A percentile compares a stretch with the other conserved stretches of the same genome.
These are phyloP conservation scores for Aspergillus quadrilineatus DNA, from an alignment of 2,329 filamentous ascomycete genomes.

Conservation along the genomic window DNA sequence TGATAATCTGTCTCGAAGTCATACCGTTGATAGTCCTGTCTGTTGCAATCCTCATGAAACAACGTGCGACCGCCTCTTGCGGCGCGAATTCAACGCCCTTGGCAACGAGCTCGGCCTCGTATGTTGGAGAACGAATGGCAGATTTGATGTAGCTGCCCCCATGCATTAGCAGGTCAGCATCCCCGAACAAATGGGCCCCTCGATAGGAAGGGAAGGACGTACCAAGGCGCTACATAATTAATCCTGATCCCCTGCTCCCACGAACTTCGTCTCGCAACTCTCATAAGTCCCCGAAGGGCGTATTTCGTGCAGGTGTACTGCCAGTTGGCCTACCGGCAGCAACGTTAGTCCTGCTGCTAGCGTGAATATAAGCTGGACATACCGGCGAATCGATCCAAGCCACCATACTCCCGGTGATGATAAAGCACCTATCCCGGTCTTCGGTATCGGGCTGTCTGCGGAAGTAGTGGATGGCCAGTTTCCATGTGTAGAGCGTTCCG, in stretches of 20 bases:
- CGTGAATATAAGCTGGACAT: neutral
- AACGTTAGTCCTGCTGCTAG: too few species aligned
- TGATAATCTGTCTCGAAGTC: too few species aligned
- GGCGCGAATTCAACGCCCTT: constrained; percentile 16
- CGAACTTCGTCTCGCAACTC: constrained; percentile 38
- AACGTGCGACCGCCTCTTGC: constrained; percentile 12
- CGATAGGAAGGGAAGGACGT: constrained; percentile 15
- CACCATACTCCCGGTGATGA: constrained; percentile 51
- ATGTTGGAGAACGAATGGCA: constrained; percentile 13
- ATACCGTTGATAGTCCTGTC: constrained; percentile 36
- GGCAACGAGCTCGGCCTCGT: constrained; percentile 13
- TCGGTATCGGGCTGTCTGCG: constrained; percentile 37
- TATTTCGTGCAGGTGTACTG: constrained; percentile 49
- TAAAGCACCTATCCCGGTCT: constrained; percentile 48
- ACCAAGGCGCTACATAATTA: constrained; percentile 50
- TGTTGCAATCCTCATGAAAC: constrained; percentile 29
- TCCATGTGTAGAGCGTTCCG: constrained; percentile 49
- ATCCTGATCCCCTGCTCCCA: constrained; percentile 49
- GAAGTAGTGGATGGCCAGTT: constrained; percentile 51
- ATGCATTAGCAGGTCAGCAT: too few species aligned
- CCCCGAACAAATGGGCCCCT: too few species aligned
- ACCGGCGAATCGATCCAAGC: constrained; percentile 49
- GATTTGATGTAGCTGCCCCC: constrained; percentile 16
- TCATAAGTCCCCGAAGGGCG: constrained; percentile 47
- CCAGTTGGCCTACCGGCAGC: constrained; percentile 29